Base-by-base conservation (phyloP, 1,284 basidiomycete species). In the Fistulina hepatica region DNA sequence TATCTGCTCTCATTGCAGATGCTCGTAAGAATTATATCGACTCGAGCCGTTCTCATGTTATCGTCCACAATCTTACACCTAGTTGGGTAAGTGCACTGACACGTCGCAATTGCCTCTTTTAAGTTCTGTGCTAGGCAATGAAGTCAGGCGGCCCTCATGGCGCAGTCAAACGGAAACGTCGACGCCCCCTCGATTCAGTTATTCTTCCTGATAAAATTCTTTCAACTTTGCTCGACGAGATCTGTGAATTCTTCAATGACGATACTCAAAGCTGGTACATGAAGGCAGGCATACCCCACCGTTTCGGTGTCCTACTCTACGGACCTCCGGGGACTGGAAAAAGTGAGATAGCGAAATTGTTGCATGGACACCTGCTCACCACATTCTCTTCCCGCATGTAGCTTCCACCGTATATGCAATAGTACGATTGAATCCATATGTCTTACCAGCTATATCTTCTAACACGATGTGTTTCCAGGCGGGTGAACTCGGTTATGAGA, bases 361-460 rank as follows among this genome's bases (percentile, higher is more conserved):
- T 6, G 13, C 11, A 2, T 9, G 12, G 15, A 35, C 25, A 10
- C 4, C 26, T 15, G 30, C 24, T 33, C 20, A 30, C 39, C 19
- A 48, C 16, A 24, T 31, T 11, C 45, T 27, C 28, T 42, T 30
- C 34, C 37, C 10, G 13, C 13, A 4, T 21, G 19, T 44, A 65
- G 68, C 61, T 22, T 72, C 69, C 1, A 71, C 72, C 3, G 73
- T 78, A 21, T 74, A 73, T 44, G 74, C 73, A 6, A 52, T 80
- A n/a, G n/a, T n/a, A n/a, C n/a, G n/a, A n/a, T n/a, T n/a, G n/a
- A n/a, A n/a, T n/a, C n/a, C n/a, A n/a, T n/a, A n/a, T n/a, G n/a
- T n/a, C n/a, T n/a, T n/a, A n/a, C n/a, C n/a, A n/a, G n/a, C n/a
- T n/a, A n/a, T n/a, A n/a, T n/a, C n/a, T n/a, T n/a, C n/a, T n/a